A percentile compares a stretch with the other conserved stretches of the same genome.
These are phyloP conservation scores for Fagus crenata DNA, from an alignment of 306 rosid genomes.

Conservation along the genomic window DNA sequence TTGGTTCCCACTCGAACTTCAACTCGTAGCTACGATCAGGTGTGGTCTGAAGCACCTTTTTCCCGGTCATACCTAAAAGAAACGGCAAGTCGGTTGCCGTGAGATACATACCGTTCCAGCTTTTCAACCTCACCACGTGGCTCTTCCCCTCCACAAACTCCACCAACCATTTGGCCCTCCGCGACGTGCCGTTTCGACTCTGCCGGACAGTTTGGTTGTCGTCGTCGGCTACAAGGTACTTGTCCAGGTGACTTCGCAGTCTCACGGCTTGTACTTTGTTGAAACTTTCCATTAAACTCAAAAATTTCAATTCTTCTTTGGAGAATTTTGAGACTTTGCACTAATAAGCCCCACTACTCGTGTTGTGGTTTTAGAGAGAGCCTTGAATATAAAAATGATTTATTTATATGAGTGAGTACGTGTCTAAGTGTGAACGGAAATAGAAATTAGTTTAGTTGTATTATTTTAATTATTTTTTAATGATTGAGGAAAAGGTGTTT, in stretches of 20 bases:
- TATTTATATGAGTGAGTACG: too few relatives aligned
- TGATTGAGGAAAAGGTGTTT: conserved; percentile 21
- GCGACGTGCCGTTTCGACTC: conserved; percentile 45
- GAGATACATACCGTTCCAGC: conserved; percentile 62
- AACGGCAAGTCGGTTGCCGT: conserved; percentile 52
- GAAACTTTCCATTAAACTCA: conserved; percentile 59
- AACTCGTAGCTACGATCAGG: conserved; percentile 18
- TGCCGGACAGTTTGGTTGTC: conserved; percentile 53
- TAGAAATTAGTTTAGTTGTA: too few relatives aligned
- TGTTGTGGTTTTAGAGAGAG: background rate
- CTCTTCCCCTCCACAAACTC: conserved; percentile 49
- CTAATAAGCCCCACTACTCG: too few relatives aligned
- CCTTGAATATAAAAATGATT: background rate
- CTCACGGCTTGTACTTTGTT: conserved; percentile 47
- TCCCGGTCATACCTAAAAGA: conserved; percentile 66
- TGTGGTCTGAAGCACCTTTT: conserved; percentile 39
- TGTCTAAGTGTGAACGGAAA: too few relatives aligned
- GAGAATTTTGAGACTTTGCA: background rate
- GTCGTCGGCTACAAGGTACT: conserved; percentile 62
- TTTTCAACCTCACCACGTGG: conserved; percentile 47
- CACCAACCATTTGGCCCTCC: conserved; percentile 59
- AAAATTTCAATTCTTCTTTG: background rate
- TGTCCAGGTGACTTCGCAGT: conserved; percentile 71
- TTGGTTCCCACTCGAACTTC: conserved; percentile 71
- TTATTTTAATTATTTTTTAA: background rate